Base-by-base conservation (phyloP, 2,329 filamentous ascomycete species). In the Penicillium brasilianum region DNA sequence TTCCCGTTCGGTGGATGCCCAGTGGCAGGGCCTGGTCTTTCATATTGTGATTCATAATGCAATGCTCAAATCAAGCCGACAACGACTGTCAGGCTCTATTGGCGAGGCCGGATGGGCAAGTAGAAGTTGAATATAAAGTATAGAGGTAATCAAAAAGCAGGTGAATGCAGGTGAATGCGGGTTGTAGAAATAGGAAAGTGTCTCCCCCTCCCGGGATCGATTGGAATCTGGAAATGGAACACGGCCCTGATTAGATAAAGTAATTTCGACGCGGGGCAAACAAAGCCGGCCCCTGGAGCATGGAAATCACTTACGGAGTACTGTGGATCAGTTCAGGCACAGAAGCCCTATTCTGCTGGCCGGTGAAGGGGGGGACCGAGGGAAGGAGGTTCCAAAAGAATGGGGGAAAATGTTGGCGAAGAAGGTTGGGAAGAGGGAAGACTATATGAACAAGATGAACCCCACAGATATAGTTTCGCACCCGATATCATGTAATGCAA, bases 1-100 rank as follows among this genome's bases (percentile, higher is more conserved):
- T 77, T 36, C 71, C 71, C 64, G 71, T 75, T 9, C 74, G 70
- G 32, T 73, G 72, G 36, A 74, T 66, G 49, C 60, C 55, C 39
- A 73, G 68, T 28, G 71, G 64, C 61, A 73, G 59, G 2, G 69
- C 51, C 34, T 71, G 63, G 32, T 69, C 58, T 41, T 68, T 62
- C 18, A 72, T 59, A 46, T 71, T 65, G 54, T 73, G 71, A 28
- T 65, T 66, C 72, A 74, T 74, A n/a, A 61, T 62, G 59, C 34
- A 20, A 22, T 44, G 28, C 39, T 46, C 46, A 30, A 50, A 58
- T 48, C 37, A 61, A 51, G 36, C 32, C 37, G 54, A 48, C 59
- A 37, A 57, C 51, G 44, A 48, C 55, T 59, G 52, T 59, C 55
- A 53, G 16, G 46, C 44, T 59, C 56, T 53, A 46, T 50, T 37